Base-by-base conservation (phyloP, 2,329 filamentous ascomycete genomes). In the Penicillium sp. region DNA sequence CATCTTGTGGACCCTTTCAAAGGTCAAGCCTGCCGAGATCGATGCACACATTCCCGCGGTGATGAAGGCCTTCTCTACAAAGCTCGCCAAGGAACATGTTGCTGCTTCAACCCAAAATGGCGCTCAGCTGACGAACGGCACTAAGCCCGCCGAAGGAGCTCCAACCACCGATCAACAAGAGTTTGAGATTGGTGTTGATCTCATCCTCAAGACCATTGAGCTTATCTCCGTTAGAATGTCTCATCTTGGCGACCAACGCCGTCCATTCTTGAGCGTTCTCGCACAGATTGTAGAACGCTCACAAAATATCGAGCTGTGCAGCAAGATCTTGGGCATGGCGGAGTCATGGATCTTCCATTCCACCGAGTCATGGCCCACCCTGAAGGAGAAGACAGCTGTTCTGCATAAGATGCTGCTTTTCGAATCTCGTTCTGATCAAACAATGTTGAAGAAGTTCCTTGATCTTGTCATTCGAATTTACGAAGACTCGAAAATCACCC, bases 321-420 rank as follows among this genome's bases (percentile, higher is more conserved):
- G 91, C 69, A 96, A 96, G 78, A 93, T 99, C 54, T 79, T 99
- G 29, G 86, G 89, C 50, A 93, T 99, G 85, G 93, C 97, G 4
- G 93, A 97, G 72, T 85, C 83, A 33, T 99, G 96, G 96, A 90
- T 99, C 6, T 99, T 99, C 80, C 86, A 91, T 64, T 94, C 91
- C 0, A 93, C 91, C 58, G 94, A 96, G 62, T 94, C 92, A 2
- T 97, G 94, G 83, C 94, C 94, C 0, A 99, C 94, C 0, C 82
- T 99, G 1, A 99, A 99, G 75, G 96, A 99, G 77, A 99, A 99
- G 80, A 97, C 93, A 0, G 96, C 96, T 1, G 94, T 99, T 1
- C 79, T 99, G n/a, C 93, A 96, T 68, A 99, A 99, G 78, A 99
- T 99, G 94, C 80, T 97, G 17, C 88, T 93, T 0, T 99, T 99